phyloP scores from a whole-genome alignment of 78 protist species.

The Salpingoeca rosetta region DNA sequence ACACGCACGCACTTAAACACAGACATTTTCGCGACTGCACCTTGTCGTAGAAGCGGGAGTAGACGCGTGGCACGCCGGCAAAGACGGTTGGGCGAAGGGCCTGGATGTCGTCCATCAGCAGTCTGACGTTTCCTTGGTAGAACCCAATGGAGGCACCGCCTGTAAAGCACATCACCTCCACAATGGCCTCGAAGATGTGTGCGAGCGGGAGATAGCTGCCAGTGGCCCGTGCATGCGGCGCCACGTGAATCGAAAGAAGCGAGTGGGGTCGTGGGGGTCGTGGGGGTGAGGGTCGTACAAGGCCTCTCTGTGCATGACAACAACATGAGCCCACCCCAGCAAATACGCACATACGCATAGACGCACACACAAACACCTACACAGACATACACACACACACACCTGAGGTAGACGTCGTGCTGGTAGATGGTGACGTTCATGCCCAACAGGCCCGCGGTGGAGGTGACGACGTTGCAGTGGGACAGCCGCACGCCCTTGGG shows the following conservation, averaged over 20 bases:
- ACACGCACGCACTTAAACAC: too few relatives aligned
- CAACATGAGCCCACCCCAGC: slow-evolving; percentile 37
- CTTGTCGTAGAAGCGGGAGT: slow-evolving; percentile 41
- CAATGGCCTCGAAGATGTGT: slow-evolving; percentile 78
- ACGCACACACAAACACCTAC: background rate
- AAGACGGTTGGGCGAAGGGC: slow-evolving; percentile 81
- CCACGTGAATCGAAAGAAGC: background rate
- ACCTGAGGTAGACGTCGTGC: background rate
- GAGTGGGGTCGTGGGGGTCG: background rate
- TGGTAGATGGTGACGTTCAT: background rate
- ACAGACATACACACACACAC: background rate
- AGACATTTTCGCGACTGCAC: too few relatives aligned
- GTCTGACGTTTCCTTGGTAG: slow-evolving; percentile 52
- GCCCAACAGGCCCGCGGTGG: background rate
- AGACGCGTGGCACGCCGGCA: slow-evolving; percentile 84
- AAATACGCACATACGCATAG: background rate
- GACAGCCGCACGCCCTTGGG: slow-evolving; percentile 70
- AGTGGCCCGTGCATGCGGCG: background rate
- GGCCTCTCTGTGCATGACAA: background rate
- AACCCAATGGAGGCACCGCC: slow-evolving; percentile 63
- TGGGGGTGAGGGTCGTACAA: background rate
- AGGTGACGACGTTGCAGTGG: slow-evolving; percentile 20
- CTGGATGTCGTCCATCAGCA: slow-evolving; percentile 62
- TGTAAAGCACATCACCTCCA: slow-evolving; percentile 4
- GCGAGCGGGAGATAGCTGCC: slow-evolving; percentile 86